phyloP scores from a whole-genome alignment of 208 protist species.

The Leptomonas seymouri region DNA sequence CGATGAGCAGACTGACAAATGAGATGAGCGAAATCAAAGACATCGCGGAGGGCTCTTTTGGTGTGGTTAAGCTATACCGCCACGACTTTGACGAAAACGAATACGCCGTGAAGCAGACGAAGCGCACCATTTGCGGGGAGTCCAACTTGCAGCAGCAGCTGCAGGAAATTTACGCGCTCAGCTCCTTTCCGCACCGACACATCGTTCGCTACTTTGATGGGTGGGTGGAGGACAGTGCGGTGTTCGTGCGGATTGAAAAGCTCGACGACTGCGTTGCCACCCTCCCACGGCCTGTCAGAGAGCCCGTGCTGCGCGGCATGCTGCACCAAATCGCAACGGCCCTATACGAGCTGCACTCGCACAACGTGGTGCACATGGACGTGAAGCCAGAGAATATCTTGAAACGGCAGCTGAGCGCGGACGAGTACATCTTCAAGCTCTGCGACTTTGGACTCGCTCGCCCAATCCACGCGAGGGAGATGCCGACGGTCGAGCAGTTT shows the following conservation, averaged over 20 bases:
- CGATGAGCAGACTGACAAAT: constrained; percentile 69
- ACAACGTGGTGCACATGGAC: constrained; percentile 85
- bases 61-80: constrained; percentile 56
- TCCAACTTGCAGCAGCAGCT: constrained; percentile 78
- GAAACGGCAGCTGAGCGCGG: constrained; percentile 21
- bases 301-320: constrained; percentile 48
- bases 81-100: constrained; percentile 62
- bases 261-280: constrained; percentile 51
- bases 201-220: constrained; percentile 87
- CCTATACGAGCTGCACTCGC: constrained; percentile 73
- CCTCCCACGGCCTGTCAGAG: constrained; percentile 46
- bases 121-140: constrained; percentile 70
- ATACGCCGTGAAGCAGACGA: constrained; percentile 87
- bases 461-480: constrained; percentile 29
- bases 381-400: constrained; percentile 71
- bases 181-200: constrained; percentile 67
- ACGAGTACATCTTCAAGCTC: constrained; percentile 72
- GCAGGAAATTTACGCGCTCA: constrained; percentile 82
- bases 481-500: constrained; percentile 53
- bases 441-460: constrained; percentile 86
- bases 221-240: constrained; percentile 84
- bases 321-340: constrained; percentile 73
- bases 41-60: constrained; percentile 71
- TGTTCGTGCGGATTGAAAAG: constrained; percentile 83
- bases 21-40: constrained; percentile 79